Evolutionary conservation across 2,329 filamentous ascomycete species (phyloP).

Genomic region (Pseudocercospora eumusae): DNA sequence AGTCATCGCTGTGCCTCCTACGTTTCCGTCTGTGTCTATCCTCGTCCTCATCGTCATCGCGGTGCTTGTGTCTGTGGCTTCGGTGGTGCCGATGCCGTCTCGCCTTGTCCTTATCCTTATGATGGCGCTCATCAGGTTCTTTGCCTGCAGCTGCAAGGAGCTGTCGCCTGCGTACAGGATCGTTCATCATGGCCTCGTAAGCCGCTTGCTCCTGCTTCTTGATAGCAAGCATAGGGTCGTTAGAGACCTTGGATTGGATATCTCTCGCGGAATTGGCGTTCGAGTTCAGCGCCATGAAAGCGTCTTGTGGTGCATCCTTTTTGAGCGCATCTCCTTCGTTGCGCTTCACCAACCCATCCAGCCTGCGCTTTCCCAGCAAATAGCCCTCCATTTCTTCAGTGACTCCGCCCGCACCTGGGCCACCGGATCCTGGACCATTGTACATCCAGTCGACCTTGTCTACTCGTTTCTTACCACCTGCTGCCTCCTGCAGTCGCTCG

Average conservation of each 20-base stretch:
- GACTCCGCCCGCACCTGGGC: conserved; percentile 64
- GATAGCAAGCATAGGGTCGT: conserved; percentile 89
- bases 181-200: conserved; percentile 69
- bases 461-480: conserved; percentile 76
- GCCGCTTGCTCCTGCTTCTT: conserved; percentile 73
- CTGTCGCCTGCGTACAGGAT: conserved; percentile 67
- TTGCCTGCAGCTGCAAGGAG: conserved; percentile 57
- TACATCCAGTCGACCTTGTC: conserved; percentile 99
- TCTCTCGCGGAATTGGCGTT: conserved; percentile 75
- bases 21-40: conserved; percentile 39
- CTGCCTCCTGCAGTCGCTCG: conserved; percentile 82
- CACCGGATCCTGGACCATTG: conserved; percentile 75
- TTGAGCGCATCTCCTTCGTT: conserved; percentile 78
- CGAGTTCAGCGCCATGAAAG: conserved; percentile 56
- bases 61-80: conserved; percentile 29
- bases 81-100: conserved; percentile 35
- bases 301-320: conserved; percentile 58
- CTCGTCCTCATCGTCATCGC: conserved; percentile 32
- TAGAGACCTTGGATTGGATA: conserved; percentile 79
- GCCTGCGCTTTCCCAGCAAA: conserved; percentile 84
- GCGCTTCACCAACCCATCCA: conserved; percentile 82
- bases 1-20: conserved; percentile 38
- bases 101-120: conserved; percentile 33
- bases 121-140: conserved; percentile 33
- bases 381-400: conserved; percentile 92